phyloP scores from a whole-genome alignment of 2,329 filamentous ascomycete species.

The Epichloe elymi region DNA sequence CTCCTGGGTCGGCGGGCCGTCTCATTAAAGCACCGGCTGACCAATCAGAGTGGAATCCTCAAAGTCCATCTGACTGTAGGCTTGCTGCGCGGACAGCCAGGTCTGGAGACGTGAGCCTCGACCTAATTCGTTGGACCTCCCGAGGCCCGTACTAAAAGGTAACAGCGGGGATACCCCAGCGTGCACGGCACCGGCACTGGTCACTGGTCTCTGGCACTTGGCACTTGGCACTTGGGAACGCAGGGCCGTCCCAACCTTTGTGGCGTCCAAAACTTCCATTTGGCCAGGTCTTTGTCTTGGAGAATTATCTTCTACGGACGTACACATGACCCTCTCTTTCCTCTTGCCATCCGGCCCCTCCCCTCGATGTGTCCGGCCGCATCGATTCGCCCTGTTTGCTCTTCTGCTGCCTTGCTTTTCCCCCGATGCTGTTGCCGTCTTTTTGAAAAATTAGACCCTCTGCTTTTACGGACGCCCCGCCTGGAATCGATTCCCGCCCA shows the following conservation, averaged over 20 bases:
- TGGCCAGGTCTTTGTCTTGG: neutral
- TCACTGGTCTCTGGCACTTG: neutral
- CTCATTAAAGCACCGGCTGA: constrained; percentile 5
- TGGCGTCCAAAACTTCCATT: neutral
- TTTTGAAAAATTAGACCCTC: neutral
- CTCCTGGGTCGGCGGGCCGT: constrained; percentile 1
- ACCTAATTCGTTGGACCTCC: neutral
- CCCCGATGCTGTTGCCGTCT: constrained; percentile 14
- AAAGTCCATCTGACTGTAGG: neutral
- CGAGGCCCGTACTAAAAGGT: neutral
- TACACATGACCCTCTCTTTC: neutral
- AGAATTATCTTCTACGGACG: constrained; percentile 10
- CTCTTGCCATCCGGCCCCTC: constrained; percentile 1
- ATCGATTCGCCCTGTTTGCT: constrained; percentile 12
- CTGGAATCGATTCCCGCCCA: constrained; percentile 1
- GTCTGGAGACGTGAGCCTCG: neutral
- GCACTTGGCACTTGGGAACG: neutral
- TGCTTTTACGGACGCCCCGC: constrained; percentile 10
- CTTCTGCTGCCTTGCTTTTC: constrained; percentile 13
- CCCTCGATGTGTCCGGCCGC: constrained; percentile 20
- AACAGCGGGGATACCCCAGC: neutral
- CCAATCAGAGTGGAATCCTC: neutral
- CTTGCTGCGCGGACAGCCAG: neutral
- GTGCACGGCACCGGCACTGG: too few relatives aligned
- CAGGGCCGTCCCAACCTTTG: constrained; percentile 1